These are phyloP conservation scores for Diospyros kaki DNA, from an alignment of 148 eudicot genomes.

Conservation along the genomic window DNA sequence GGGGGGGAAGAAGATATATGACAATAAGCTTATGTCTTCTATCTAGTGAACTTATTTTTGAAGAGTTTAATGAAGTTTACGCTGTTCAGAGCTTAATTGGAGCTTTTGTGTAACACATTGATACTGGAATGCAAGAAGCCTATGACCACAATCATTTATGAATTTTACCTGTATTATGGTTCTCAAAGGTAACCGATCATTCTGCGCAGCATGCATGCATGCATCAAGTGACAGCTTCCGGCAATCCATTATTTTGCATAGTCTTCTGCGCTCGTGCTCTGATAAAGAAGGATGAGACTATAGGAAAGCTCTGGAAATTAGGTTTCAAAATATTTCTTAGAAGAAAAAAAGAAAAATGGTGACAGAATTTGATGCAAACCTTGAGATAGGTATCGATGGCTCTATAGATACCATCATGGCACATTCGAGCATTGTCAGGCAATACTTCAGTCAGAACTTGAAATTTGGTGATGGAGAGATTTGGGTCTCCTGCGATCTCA, in stretches of 20 bases:
- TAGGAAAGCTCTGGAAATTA: slow-evolving; percentile 17
- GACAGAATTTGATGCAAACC: slow-evolving; percentile 23
- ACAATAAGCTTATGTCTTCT: too few species aligned
- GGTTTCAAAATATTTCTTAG: not conserved
- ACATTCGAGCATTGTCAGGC: slow-evolving; percentile 50
- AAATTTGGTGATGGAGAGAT: slow-evolving; percentile 49
- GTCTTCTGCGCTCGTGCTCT: slow-evolving; percentile 67
- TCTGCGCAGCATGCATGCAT: slow-evolving; percentile 81
- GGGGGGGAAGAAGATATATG: too few species aligned
- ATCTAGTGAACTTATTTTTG: not conserved
- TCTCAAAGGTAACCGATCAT: slow-evolving; percentile 65
- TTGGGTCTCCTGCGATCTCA: slow-evolving; percentile 56
- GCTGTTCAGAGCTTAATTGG: not conserved
- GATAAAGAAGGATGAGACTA: slow-evolving; percentile 68
- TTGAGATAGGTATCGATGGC: slow-evolving; percentile 73
- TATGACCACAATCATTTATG: not conserved
- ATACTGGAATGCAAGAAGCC: not conserved
- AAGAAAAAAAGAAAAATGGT: not conserved
- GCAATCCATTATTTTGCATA: slow-evolving; percentile 59
- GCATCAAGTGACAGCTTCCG: slow-evolving; percentile 68
- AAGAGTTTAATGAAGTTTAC: not conserved
- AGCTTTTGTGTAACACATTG: not conserved
- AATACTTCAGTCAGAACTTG: slow-evolving; percentile 58
- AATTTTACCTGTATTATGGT: slow-evolving; percentile 54
- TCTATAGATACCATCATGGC: slow-evolving; percentile 69